phyloP scores from a whole-genome alignment of 441 rosid genomes.

The Arabidopsis lyrata region DNA sequence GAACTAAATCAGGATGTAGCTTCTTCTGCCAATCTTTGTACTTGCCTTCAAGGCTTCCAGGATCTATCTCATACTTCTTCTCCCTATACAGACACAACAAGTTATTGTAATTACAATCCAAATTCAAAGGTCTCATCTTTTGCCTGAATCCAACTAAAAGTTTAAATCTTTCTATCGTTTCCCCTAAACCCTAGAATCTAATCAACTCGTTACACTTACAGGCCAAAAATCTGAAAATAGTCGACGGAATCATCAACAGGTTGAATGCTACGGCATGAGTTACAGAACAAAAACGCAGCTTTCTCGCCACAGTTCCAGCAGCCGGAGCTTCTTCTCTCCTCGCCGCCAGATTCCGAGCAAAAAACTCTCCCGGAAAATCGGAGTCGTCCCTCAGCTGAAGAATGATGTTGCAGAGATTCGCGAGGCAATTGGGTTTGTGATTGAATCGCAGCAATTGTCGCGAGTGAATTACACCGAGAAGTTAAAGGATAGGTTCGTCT shows the following conservation, averaged over 20 bases:
- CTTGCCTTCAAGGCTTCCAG: constrained; percentile 66
- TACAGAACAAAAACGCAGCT: constrained; percentile 69
- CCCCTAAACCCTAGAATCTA: constrained; percentile 12
- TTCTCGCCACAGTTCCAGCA: constrained; percentile 81
- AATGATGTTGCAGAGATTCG: constrained; percentile 36
- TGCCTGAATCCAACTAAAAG: constrained; percentile 14
- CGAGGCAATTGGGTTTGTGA: constrained; percentile 30
- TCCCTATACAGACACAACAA: constrained; percentile 50
- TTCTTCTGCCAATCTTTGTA: constrained; percentile 94
- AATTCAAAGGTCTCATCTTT: constrained; percentile 32
- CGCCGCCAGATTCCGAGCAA: constrained; percentile 46
- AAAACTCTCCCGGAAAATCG: constrained; percentile 46
- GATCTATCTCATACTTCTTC: constrained; percentile 67
- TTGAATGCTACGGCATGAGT: constrained; percentile 77
- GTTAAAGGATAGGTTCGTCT: constrained; percentile 38
- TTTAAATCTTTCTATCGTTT: neutral
- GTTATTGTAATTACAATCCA: neutral
- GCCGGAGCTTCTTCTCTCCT: constrained; percentile 28
- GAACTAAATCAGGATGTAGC: constrained; percentile 97
- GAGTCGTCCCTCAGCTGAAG: constrained; percentile 34
- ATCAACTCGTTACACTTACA: constrained; percentile 53
- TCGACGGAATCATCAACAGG: constrained; percentile 75
- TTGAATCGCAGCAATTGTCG: neutral
- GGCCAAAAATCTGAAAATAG: constrained; percentile 79
- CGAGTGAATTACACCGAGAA: constrained; percentile 19